phyloP scores from a whole-genome alignment of 2,329 filamentous ascomycete species.

The Fusarium armeniacum region DNA sequence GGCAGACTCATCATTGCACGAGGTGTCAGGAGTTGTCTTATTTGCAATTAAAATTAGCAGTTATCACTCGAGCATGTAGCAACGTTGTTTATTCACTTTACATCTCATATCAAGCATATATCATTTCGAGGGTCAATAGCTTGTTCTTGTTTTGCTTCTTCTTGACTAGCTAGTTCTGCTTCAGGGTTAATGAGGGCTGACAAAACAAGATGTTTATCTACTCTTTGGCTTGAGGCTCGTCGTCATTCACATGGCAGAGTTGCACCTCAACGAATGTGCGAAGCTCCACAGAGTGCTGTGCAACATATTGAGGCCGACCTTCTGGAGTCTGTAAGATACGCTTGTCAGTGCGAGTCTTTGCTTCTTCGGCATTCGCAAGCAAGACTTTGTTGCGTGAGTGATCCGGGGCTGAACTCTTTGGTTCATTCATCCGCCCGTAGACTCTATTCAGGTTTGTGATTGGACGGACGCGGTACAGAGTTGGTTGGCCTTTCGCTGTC shows the following conservation, averaged over 20 bases:
- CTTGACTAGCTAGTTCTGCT: background rate
- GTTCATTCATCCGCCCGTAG: background rate
- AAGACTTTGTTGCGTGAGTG: background rate
- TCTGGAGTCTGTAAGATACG: background rate
- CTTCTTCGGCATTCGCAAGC: background rate
- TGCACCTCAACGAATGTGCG: background rate
- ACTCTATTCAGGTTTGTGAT: background rate
- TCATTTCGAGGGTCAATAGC: background rate
- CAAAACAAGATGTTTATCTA: background rate
- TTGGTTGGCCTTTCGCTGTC: background rate
- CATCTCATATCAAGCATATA: constrained; percentile 2
- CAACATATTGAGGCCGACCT: background rate
- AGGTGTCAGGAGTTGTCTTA: constrained; percentile 34
- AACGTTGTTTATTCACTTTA: constrained; percentile 29
- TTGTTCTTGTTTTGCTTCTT: background rate
- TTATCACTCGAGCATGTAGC: constrained; percentile 31
- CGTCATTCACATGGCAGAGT: constrained; percentile 4
- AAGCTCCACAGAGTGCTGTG: background rate
- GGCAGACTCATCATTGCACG: constrained; percentile 22
- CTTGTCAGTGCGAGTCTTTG: background rate
- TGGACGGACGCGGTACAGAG: background rate
- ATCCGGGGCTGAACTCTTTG: background rate
- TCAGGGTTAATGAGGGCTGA: background rate
- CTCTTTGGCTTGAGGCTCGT: background rate
- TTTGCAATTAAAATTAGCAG: constrained; percentile 35